Base-by-base conservation (phyloP, 2,329 filamentous ascomycete genomes). In the Rhynchosporium agropyri region DNA sequence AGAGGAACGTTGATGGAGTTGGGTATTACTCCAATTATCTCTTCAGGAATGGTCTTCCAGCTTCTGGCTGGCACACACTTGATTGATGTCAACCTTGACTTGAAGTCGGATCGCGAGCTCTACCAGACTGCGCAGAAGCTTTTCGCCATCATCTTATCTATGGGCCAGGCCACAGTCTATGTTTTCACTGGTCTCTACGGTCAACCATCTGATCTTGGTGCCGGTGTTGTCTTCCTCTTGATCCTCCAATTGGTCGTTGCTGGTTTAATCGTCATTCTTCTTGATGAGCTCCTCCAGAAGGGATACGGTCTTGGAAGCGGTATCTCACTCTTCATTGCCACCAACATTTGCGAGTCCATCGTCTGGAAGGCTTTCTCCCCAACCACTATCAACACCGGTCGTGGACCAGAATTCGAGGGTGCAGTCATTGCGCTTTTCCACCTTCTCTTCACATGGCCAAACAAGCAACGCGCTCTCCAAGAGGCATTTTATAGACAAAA, bases 91-190 rank as follows among this genome's bases (percentile, higher is more conserved):
- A 98, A 99, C 87, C 91, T 99, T 74, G 95, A 99, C 85, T 89
- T 98, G 80, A 99, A 99, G 86, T 95, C 94, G 79, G 95, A 99
- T 81, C 95, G 95, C 80, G 95, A 99, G 84, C 89, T 99, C 69
- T 99, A 99, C 87, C 95, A 99, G 84, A 99, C 94, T 69, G 95
- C 96, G 62, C 95, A 99, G 86, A 99, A 99, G 84, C 90, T 97
- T 69, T 94, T 97, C 75, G 95, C 95, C 72, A 96, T 99, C 76
- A 96, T 99, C 77, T 86, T 99, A 72, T 96, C 94, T 69, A 95
- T 97, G 79, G 95, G 95, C 72, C 96, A 97, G 78, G 94, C 93
- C 75, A 97, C 93, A 73, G 95, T 99, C 74, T 98, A 96, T 80
- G 95, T 99, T 77, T 91, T 99, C 80, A 97, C 93, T 74, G 93